Evolutionary conservation across 306 rosid genomes (phyloP).

Genomic region (Hippophae gyantsensis): DNA sequence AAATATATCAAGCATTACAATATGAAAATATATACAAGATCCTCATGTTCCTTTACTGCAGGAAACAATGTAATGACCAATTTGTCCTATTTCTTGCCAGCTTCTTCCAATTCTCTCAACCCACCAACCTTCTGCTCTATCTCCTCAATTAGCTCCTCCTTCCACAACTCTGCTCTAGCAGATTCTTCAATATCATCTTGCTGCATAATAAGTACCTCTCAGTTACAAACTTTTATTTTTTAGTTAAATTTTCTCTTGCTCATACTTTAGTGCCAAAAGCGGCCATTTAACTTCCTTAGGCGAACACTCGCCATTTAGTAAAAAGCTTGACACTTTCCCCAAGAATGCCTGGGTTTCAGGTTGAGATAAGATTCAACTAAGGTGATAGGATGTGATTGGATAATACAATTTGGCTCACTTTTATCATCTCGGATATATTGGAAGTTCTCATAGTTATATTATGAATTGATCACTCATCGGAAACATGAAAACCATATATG

Average conservation of each 20-base stretch:
- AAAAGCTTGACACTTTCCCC: too few species aligned
- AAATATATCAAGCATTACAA: too few species aligned
- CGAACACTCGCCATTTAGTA: too few species aligned
- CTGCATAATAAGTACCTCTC: constrained; percentile 26
- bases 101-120: constrained; percentile 66
- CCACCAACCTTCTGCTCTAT: constrained; percentile 83
- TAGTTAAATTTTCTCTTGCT: neutral
- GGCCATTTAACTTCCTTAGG: too few species aligned
- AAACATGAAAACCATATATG: neutral
- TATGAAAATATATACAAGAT: too few species aligned
- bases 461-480: neutral
- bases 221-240: neutral
- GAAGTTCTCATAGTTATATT: neutral
- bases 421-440: neutral
- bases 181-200: constrained; percentile 73
- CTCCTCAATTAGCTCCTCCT: constrained; percentile 84
- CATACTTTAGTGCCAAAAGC: too few species aligned
- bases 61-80: too few species aligned
- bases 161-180: constrained; percentile 68
- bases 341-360: too few species aligned
- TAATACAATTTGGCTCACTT: neutral
- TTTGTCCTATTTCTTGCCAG: constrained; percentile 38
- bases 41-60: too few species aligned
- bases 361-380: too few species aligned
- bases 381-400: too few species aligned